These are phyloP conservation scores for Auricularia sp. DNA, from an alignment of 768 basidiomycete genomes.

Conservation along the genomic window DNA sequence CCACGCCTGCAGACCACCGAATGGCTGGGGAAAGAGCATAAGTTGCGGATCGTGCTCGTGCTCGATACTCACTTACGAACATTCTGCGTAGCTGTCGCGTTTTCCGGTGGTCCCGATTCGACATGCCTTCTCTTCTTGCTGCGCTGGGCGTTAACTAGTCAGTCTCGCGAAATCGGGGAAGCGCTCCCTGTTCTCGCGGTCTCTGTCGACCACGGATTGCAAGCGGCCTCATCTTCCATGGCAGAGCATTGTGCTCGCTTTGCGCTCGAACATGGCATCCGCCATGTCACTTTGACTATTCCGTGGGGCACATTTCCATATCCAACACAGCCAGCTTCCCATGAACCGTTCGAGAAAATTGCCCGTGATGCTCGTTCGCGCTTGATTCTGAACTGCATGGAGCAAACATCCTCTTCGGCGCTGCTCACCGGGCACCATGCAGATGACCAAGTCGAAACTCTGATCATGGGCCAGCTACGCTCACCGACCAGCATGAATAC, in stretches of 20 bases:
- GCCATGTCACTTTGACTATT: slow-evolving; percentile 38
- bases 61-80: background rate
- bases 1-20: slow-evolving; percentile 35
- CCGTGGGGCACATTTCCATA: slow-evolving; percentile 50
- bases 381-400: slow-evolving; percentile 41
- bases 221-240: slow-evolving; percentile 47
- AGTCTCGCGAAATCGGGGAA: slow-evolving; percentile 9
- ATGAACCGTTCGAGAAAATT: slow-evolving; percentile 38
- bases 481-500: background rate
- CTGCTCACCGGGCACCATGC: slow-evolving; percentile 69
- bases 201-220: slow-evolving; percentile 63
- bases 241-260: slow-evolving; percentile 35
- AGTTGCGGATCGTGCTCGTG: slow-evolving; percentile 22
- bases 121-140: slow-evolving; percentile 68
- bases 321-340: slow-evolving; percentile 34
- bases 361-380: slow-evolving; percentile 54
- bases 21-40: slow-evolving; percentile 40
- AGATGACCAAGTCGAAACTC: slow-evolving; percentile 79
- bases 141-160: slow-evolving; percentile 27
- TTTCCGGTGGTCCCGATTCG: slow-evolving; percentile 79
- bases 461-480: slow-evolving; percentile 49
- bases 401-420: slow-evolving; percentile 23
- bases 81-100: slow-evolving; percentile 48
- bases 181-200: slow-evolving; percentile 39
- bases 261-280: slow-evolving; percentile 35